Evolutionary conservation across 163 green algal species (phyloP).

Genomic region (Chlamydomonas reinhardtii): DNA sequence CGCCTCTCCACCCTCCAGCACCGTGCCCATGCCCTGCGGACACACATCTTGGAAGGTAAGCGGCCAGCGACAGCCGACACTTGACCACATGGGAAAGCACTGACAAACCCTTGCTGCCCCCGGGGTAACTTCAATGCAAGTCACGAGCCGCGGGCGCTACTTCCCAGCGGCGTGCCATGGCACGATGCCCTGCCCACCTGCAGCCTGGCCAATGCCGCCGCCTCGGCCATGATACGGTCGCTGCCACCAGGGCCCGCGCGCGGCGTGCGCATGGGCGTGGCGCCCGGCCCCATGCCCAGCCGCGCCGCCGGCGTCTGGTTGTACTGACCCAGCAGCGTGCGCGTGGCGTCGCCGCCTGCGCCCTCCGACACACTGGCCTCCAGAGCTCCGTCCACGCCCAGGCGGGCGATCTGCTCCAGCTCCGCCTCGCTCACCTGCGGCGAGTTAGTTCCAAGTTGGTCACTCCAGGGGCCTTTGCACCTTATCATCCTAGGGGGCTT

Average conservation of each 20-base stretch:
- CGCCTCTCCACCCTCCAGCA: conserved; percentile 90
- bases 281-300: conserved; percentile 36
- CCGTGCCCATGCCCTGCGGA: conserved; percentile 75
- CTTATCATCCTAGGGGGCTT: too few relatives aligned
- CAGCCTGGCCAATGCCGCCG: conserved; percentile 86
- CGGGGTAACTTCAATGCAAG: too few relatives aligned
- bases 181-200: too few relatives aligned
- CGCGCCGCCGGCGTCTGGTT: conserved; percentile 27
- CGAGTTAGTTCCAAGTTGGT: background rate
- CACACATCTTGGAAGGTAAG: too few relatives aligned
- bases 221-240: conserved; percentile 87
- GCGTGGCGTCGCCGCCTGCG: conserved; percentile 84
- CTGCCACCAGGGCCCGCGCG: conserved; percentile 53
- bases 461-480: too few relatives aligned
- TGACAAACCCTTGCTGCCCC: too few relatives aligned
- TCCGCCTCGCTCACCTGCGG: conserved; percentile 85
- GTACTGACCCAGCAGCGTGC: conserved; percentile 89
- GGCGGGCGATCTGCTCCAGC: conserved; percentile 90
- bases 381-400: conserved; percentile 66
- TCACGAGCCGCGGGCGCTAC: too few relatives aligned
- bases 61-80: background rate
- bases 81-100: too few relatives aligned
- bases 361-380: conserved; percentile 71
- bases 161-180: too few relatives aligned
- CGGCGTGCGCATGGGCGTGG: conserved; percentile 85